A percentile compares a stretch with the other conserved stretches of the same genome.
Conservation (phyloP, 768 basidiomycete genomes). For the Fibroporia radiculosa region DNA sequence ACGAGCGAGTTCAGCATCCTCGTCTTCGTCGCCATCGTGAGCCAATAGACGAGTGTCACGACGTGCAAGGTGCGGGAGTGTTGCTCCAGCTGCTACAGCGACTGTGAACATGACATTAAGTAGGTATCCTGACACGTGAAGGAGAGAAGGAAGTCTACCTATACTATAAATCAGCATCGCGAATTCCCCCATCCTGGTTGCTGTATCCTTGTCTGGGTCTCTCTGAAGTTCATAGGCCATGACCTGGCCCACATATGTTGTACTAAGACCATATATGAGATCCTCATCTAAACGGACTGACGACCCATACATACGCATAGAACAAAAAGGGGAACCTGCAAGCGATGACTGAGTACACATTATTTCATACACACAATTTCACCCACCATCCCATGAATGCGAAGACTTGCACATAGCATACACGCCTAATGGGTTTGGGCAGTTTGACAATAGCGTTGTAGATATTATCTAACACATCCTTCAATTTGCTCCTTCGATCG, state of each 20-base stretch:
- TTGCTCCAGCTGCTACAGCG: slow-evolving; percentile 73
- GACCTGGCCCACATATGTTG: slow-evolving; percentile 89
- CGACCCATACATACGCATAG: slow-evolving; percentile 54
- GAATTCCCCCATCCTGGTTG: slow-evolving; percentile 78
- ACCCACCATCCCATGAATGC: slow-evolving; percentile 94
- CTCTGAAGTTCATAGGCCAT: slow-evolving; percentile 73
- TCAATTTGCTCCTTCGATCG: slow-evolving; percentile 37
- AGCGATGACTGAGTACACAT: background rate
- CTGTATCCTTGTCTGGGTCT: slow-evolving; percentile 78
- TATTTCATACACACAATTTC: background rate
- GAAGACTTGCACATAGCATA: slow-evolving; percentile 90
- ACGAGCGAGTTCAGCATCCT: slow-evolving; percentile 65
- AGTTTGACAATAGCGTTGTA: slow-evolving; percentile 62
- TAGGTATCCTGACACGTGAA: background rate
- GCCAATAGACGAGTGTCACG: slow-evolving; percentile 77
- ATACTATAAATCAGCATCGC: slow-evolving; percentile 89
- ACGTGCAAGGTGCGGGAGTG: slow-evolving; percentile 74
- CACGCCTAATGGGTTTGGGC: slow-evolving; percentile 77
- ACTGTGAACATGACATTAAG: slow-evolving; percentile 38
- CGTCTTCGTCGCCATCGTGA: slow-evolving; percentile 60
- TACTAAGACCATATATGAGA: slow-evolving; percentile 34
- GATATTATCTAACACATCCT: slow-evolving; percentile 78
- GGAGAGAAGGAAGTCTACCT: slow-evolving; percentile 39
- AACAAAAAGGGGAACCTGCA: slow-evolving; percentile 91
- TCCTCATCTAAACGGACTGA: background rate